Evolutionary conservation across 148 eudicot species (phyloP).

Genomic region (Nepenthes gracilis): DNA sequence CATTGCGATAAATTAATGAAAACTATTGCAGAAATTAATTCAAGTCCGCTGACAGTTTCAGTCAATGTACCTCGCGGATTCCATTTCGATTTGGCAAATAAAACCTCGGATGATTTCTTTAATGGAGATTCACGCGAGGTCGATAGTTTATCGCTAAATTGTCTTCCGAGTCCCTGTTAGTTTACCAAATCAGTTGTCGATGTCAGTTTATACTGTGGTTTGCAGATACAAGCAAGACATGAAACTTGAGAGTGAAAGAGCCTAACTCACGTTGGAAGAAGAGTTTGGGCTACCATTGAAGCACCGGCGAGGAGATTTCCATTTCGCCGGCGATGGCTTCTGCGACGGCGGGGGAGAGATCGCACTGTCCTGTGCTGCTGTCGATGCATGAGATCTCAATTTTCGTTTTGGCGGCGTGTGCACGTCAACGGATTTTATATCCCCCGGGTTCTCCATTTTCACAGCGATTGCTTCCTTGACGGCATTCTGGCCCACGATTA

Average conservation of each 20-base stretch:
- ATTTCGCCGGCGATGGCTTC: slow-evolving; percentile 18
- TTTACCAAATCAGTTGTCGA: background rate
- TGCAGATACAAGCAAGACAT: background rate
- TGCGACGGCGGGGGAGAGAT: slow-evolving; percentile 10
- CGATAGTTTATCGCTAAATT: slow-evolving; percentile 13
- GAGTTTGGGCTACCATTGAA: slow-evolving; percentile 29
- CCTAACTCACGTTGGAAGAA: slow-evolving; percentile 29
- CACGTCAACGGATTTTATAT: background rate
- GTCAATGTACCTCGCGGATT: slow-evolving; percentile 43
- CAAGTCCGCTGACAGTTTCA: background rate
- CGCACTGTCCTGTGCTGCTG: slow-evolving; percentile 12
- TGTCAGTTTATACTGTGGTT: background rate
- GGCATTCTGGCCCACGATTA: too few species aligned
- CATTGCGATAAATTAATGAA: background rate
- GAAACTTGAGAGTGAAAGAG: background rate
- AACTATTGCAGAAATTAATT: background rate
- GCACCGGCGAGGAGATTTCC: slow-evolving; percentile 65
- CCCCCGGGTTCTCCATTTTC: background rate
- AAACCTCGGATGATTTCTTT: slow-evolving; percentile 37
- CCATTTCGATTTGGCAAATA: slow-evolving; percentile 51
- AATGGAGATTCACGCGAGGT: slow-evolving; percentile 22
- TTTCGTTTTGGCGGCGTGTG: slow-evolving; percentile 40
- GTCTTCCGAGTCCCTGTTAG: slow-evolving; percentile 28
- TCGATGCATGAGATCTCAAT: slow-evolving; percentile 36
- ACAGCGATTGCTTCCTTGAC: background rate